These are phyloP conservation scores for Cruciata laevipes DNA, from an alignment of 257 asterid species.

Conservation along the genomic window DNA sequence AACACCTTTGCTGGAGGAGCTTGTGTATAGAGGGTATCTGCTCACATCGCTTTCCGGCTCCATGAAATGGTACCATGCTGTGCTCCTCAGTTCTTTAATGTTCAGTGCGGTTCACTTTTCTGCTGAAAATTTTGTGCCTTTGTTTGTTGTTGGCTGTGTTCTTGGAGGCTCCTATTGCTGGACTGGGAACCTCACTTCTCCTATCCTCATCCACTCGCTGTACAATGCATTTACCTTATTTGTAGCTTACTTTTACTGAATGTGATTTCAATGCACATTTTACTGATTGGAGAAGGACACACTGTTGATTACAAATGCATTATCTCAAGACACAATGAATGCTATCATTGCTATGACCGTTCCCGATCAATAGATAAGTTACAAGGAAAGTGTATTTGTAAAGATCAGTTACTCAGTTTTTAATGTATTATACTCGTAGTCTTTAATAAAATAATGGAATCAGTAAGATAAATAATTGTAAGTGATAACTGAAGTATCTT, in stretches of 20 bases:
- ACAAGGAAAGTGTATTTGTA: too few species aligned
- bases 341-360: background rate
- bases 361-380: too few species aligned
- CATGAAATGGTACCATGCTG: constrained; percentile 73
- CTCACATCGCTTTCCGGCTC: constrained; percentile 56
- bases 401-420: background rate
- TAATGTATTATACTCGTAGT: background rate
- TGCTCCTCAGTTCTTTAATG: constrained; percentile 49
- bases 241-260: constrained; percentile 42
- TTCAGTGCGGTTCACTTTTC: constrained; percentile 83
- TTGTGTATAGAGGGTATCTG: constrained; percentile 71
- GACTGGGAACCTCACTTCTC: constrained; percentile 66
- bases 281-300: too few species aligned
- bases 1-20: constrained; percentile 81
- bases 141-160: constrained; percentile 48
- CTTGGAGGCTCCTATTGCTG: constrained; percentile 81
- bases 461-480: too few species aligned
- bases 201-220: constrained; percentile 57
- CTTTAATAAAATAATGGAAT: background rate
- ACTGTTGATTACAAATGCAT: too few species aligned
- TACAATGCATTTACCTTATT: constrained; percentile 59
- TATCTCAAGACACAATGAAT: background rate
- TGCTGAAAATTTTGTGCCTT: constrained; percentile 62
- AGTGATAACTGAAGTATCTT: constrained; percentile 30
- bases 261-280: background rate